A percentile compares a stretch with the other conserved stretches of the same genome.
These are phyloP conservation scores for Cercophora sp. DNA, from an alignment of 495 filamentous ascomycete genomes.

Conservation along the genomic window DNA sequence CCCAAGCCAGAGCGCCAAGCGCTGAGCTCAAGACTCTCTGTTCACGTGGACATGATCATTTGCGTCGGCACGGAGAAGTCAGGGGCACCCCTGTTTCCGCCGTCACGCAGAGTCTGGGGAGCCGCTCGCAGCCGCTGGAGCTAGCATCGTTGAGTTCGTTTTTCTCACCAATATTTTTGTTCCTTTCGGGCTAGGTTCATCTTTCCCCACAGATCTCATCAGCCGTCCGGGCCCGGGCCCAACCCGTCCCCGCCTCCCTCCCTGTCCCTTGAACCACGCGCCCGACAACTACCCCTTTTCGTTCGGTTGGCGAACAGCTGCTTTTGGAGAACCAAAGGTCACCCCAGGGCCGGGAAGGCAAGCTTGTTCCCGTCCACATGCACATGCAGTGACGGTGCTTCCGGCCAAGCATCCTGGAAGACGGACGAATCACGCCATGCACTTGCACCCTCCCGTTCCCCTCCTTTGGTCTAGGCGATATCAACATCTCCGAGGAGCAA, in stretches of 20 bases:
- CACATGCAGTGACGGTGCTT: not conserved
- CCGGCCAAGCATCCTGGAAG: not conserved
- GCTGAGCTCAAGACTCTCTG: slow-evolving; percentile 12
- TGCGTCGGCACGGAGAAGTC: slow-evolving; percentile 5
- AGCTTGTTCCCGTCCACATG: not conserved
- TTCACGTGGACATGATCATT: slow-evolving; percentile 34
- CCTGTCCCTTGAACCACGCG: not conserved
- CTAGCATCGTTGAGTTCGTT: slow-evolving; percentile 6
- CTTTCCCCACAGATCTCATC: slow-evolving; percentile 17
- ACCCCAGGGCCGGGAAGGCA: not conserved
- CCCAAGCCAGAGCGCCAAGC: slow-evolving; percentile 2
- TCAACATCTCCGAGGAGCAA: not conserved
- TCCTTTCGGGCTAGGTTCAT: not conserved
- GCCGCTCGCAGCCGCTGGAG: slow-evolving; percentile 25
- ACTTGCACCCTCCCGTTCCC: too few species aligned
- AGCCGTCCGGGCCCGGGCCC: not conserved
- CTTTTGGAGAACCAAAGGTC: not conserved
- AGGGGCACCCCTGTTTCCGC: not conserved
- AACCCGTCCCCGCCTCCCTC: not conserved
- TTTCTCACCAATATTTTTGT: not conserved
- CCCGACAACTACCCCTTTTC: not conserved
- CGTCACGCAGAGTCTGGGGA: slow-evolving; percentile 20
- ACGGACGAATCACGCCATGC: not conserved
- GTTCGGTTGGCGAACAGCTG: not conserved
- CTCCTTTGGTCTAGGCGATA: too few species aligned